Base-by-base conservation (phyloP, 106 monocot genomes). In the Apostasia ramifera region DNA sequence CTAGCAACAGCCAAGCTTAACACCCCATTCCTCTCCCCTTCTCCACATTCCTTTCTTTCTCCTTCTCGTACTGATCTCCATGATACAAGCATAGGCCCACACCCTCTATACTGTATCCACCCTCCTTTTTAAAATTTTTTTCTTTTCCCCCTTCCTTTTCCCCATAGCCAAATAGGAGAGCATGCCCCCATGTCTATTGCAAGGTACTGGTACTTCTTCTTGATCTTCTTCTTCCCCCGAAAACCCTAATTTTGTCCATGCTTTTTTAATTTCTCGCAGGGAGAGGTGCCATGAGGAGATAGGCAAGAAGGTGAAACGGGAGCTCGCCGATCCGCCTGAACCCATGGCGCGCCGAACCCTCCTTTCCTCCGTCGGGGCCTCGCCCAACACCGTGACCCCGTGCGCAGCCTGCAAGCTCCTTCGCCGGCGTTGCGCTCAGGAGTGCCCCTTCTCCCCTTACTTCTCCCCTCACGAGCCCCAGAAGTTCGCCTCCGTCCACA, bases 351-450 rank as follows among this genome's bases (percentile, higher is more conserved):
- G 80, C 59, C 71, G 79, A 45, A 66, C 73, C 58, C 56, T 74
- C 10, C 61, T 91, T 13, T 85, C 74, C 40, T 73, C 81, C 0
- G 77, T 65, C 2, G 68, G 75, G 2, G 92, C 78, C 12, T 70
- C 67, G 39, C 47, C 91, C 11, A 97, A 97, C 79, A 97, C 89
- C 58, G 48, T 85, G 60, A 92, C 89, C 8, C 95, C 95, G 0
- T 97, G 95, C 59, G 95, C 95, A 14, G 95, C 92, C 53, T 97
- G 95, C 81, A 97, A 97, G 80, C 92, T 97, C 67, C 66, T 97
- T 42, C 68, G 91, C 42, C 81, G 95, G 13, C 81, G 95, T 3
- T 97, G 95, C 72, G 81, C 95, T 1, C 95, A 97, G 45, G 89
- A 97, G 12, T 97, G 95, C 84, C 92, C 86, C 37, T 97, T 97